Evolutionary conservation across 306 rosid genomes (phyloP), one percentile per base, ranked within the genome.

Genomic region (Leucaena leucocephala): DNA sequence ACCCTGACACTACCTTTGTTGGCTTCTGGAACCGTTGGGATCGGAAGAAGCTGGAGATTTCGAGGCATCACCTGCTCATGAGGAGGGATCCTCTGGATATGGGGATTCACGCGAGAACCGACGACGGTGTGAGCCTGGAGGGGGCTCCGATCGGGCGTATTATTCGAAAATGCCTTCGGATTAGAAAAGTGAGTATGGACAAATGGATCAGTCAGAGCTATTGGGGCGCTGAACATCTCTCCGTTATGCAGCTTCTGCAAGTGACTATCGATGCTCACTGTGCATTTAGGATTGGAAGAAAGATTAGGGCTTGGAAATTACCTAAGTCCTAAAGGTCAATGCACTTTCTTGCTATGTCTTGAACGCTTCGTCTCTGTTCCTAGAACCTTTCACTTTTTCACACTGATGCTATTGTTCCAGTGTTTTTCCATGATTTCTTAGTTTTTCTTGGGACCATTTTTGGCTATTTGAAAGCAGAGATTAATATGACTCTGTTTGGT

Each of bases 251-350:
- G 78, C 58, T 88, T 13, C 33, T 46, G 70, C 82, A 85, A 16
- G 89, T 89, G 0, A 36, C 80, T 27, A 11, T 80, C 2, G 87
- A 85, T 3, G 87, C 91, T 55, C 57, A 63, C 11, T 81, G 82
- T 42, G 85, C 87, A 0, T 87, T 82, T 73, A 52, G 35, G 64
- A 77, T 87, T 21, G 90, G 75, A 14, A 83, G 15, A 78, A 38
- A 52, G 38, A 12, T 2, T 39, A 14, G 21, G 5, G 78, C 64
- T 57, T 77, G 85, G 85, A 36, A 0, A 13, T 15, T 33, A 14
- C 0, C 68, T 77, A 67, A 58, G 57, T 19, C 40, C 40, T 66
- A 66, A 40, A 27, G 27, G 27, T 21, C 2, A 46, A 52, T 21
- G 9, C 46, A 4, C 9, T 27, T 4, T 22, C 3, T 43, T 19